Conservation (phyloP, 2,329 filamentous ascomycete genomes). For the Helminthosporium solani region DNA sequence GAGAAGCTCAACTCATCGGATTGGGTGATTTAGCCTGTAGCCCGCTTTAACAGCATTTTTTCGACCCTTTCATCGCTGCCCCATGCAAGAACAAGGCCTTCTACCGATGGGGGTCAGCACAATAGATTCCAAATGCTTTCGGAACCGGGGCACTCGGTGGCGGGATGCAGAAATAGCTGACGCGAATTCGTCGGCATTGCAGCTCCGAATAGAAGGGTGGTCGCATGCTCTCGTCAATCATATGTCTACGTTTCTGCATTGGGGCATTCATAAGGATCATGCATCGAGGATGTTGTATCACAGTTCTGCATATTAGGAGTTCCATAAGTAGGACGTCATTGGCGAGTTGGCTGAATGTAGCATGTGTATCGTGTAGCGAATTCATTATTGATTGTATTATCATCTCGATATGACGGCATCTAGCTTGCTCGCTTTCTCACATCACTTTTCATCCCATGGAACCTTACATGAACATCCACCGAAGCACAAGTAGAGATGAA, state of each 20-base stretch:
- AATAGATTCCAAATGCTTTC: neutral
- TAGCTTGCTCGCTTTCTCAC: neutral
- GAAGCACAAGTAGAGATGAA: neutral
- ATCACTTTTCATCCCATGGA: neutral
- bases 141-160: constrained; percentile 12
- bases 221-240: neutral
- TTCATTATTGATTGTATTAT: no score
- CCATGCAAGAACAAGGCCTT: no score
- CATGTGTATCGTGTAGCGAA: no score
- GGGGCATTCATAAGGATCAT: no score
- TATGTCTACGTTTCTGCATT: neutral
- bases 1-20: constrained; percentile 10
- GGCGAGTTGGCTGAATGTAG: no score
- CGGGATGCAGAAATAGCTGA: constrained; percentile 30
- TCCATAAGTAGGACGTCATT: no score
- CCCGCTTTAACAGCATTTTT: neutral
- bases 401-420: no score
- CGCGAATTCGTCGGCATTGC: constrained; percentile 12
- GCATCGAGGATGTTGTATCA: no score
- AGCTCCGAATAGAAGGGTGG: neutral
- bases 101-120: no score
- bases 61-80: neutral
- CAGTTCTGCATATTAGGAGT: no score
- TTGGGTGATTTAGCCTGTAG: neutral
- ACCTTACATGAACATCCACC: neutral